Base-by-base conservation (phyloP, 441 rosid species). In the Populus hybrid region DNA sequence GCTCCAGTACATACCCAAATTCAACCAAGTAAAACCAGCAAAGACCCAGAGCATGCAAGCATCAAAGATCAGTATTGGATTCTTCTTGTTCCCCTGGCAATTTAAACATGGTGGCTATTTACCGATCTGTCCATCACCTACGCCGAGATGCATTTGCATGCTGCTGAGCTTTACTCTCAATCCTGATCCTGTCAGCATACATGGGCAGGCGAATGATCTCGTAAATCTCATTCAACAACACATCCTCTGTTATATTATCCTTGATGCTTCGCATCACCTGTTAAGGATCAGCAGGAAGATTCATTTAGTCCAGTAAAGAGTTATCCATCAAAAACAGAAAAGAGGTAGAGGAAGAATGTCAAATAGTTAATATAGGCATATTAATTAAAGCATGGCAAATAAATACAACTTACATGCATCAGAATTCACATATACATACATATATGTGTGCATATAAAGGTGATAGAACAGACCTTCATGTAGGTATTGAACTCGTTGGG, bases 191-290 rank as follows among this genome's bases (percentile, higher is more conserved):
- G 84, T 92, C 97, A 14, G 93, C 96, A 79, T 94, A 94, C 96
- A 92, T 94, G 1, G 98, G 97, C 86, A 94, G 84, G 80, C 87
- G 85, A 81, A 91, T 90, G 67, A 91, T 92, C 86, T 91, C 96
- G 6, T 85, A 66, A 18, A 94, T 94, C 87, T 91, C 97, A 18
- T 89, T 84, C 84, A 90, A 82, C 79, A 94, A 83, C 53, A 91
- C 87, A 20, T 94, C 97, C 85, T 91, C 94, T 10, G 93, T 92
- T 80, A 94, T 91, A 77, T 94, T 94, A 80, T 94, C 98, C 77
- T 75, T 87, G 83, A 94, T 94, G 84, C 98, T 94, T 78, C 98
- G 88, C 94, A 92, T 88, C 77, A 92, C 96, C 99, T 97, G 88
- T 77, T 79, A 74, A 77, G 23, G 72, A 79, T 73, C 42, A 81